Conservation (phyloP, 495 filamentous ascomycete species). For the Aspergillus nidulans region DNA sequence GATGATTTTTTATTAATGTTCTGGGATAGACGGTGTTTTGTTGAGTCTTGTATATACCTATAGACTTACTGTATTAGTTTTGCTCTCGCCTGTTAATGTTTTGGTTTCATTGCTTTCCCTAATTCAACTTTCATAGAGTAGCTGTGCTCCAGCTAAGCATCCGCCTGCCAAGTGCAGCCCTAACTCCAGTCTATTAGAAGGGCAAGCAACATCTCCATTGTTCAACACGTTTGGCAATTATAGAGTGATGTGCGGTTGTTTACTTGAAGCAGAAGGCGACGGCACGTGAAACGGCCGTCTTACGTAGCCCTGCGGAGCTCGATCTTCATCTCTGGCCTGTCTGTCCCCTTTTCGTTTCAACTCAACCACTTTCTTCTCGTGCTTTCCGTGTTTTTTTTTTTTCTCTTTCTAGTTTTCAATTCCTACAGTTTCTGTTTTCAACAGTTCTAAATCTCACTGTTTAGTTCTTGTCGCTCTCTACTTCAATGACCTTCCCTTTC, state of each 20-base stretch:
- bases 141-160: no score
- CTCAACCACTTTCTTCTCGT: background rate
- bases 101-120: background rate
- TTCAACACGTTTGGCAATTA: background rate
- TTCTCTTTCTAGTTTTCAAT: background rate
- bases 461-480: background rate
- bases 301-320: background rate
- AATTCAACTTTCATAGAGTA: no score
- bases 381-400: background rate
- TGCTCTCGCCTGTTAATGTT: background rate
- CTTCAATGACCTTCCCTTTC: background rate
- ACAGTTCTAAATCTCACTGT: background rate
- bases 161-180: no score
- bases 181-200: no score
- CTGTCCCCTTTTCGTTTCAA: background rate
- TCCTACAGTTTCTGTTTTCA: background rate
- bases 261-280: conserved; percentile 1
- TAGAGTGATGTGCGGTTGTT: background rate
- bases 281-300: conserved; percentile 4
- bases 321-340: background rate
- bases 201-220: no score
- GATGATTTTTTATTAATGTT: conserved; percentile 8
- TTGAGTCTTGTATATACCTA: conserved; percentile 3
- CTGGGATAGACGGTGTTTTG: conserved; percentile 12
- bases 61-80: conserved; percentile 4